A percentile compares a stretch with the other conserved stretches of the same genome.
These are phyloP conservation scores for Saussurea involucrata DNA, from an alignment of 129 eudicot species.

Conservation along the genomic window DNA sequence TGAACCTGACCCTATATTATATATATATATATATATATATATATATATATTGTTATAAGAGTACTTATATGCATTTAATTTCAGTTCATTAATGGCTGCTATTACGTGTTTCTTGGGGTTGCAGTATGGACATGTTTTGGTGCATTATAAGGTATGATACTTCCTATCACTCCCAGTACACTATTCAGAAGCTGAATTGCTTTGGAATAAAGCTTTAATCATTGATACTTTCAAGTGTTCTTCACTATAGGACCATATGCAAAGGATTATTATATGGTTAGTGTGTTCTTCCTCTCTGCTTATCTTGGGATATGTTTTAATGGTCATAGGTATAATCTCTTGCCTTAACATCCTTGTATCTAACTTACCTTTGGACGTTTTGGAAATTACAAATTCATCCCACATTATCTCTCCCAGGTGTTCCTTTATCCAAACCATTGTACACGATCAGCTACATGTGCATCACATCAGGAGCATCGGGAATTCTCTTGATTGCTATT, in stretches of 20 bases:
- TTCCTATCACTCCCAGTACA: background rate
- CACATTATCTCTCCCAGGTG: slow-evolving; percentile 41
- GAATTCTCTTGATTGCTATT: slow-evolving; percentile 57
- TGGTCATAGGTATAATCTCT: slow-evolving; percentile 47
- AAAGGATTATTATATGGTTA: slow-evolving; percentile 67
- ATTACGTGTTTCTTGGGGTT: slow-evolving; percentile 76
- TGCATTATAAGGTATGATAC: slow-evolving; percentile 60
- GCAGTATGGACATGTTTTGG: slow-evolving; percentile 82
- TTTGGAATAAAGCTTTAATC: background rate
- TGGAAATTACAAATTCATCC: background rate
- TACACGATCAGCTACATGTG: slow-evolving; percentile 93
- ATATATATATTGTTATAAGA: background rate
- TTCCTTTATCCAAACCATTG: slow-evolving; percentile 81
- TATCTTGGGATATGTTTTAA: slow-evolving; percentile 46
- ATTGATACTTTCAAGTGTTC: background rate
- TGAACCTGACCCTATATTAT: too few relatives aligned
- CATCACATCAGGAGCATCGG: slow-evolving; percentile 87
- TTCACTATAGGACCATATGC: slow-evolving; percentile 51
- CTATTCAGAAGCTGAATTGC: background rate
- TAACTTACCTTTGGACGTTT: slow-evolving; percentile 2
- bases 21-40: background rate
- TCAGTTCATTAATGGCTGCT: slow-evolving; percentile 92
- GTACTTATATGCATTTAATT: slow-evolving; percentile 18
- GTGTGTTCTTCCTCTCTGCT: slow-evolving; percentile 59
- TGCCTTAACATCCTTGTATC: background rate